Base-by-base conservation (phyloP, 345 rosid genomes). In the Populus nigra region DNA sequence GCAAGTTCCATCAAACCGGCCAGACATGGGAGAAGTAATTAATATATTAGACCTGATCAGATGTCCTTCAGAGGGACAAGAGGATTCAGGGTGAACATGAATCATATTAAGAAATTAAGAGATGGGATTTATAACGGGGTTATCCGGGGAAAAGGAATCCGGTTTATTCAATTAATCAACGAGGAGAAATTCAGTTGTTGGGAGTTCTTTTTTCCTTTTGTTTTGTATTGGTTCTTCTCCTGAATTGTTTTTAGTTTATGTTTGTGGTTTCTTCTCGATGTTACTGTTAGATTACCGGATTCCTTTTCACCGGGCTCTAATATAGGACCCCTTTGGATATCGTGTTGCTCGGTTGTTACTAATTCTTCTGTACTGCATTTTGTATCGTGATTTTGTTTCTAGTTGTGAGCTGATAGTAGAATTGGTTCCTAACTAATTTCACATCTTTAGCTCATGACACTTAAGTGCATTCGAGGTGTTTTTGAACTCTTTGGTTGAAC, bases 1-100 rank as follows among this genome's bases (percentile, higher is more conserved):
- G 25, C 99, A 93, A 82, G 92, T 95, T 68, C 99, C 98, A 53
- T 95, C 99, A 31, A 95, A 90, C 83, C 85, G 99, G 77, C 99
- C 99, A 0, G 98, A 91, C 68, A 93, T 95, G 99, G 91, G 91
- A 66, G 99, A 95, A 76, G 98, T 93, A 43, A 88, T 95, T 59
- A 95, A 89, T 80, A 93, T 95, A 73, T 87, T 95, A 85, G 99
- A 95, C 65, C 74, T 79, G 49, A 79, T 79, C 81, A 91, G 95
- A 78, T 92, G 98, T 79, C 94, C 97, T 80, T 91, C 92, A 53
- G 98, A 91, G 81, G 96, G 94, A 76, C 93, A 89, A 69, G 98
- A 87, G 70, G 93, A 93, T 66, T 83, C 85, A 81, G 88, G 83
- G 39, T 88, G 88, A 79, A 81, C 74, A 68, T 79, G 83, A 81